Base-by-base conservation (phyloP, 2,329 filamentous ascomycete species). In the Aspergillus sp. region DNA sequence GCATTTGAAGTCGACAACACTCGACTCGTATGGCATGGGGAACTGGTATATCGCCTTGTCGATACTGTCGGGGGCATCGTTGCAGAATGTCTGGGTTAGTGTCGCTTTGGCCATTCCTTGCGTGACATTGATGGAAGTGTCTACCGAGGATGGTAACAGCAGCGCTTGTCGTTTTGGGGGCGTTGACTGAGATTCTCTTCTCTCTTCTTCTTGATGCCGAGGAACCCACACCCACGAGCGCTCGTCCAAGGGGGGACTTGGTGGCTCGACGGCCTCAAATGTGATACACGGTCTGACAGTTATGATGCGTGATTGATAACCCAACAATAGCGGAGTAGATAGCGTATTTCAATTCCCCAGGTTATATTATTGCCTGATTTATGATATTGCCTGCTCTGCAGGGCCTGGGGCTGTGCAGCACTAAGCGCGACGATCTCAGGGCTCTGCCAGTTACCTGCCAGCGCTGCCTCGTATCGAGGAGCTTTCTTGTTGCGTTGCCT, bases 21-120 rank as follows among this genome's bases (percentile, higher is more conserved):
- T 49, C 46, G 46, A 49, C 46, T 49, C 46, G 19, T 39, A 33
- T 3, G 46, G 46, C 15, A 49, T 19, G 11, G 46, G 46, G 13
- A 49, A 49, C n/a, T 49, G 46, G 30, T 49, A 49, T 11, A 33
- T 49, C n/a, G 15, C 46, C 33, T 49, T 49, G 20, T 49, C 46
- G 17, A 49, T 49, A 33, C n/a, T 39, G 8, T 19, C n/a, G 0
- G 46, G 33, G 19, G 46, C 30, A 5, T 49, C 46, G 33, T 49
- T 49, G 6, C 46, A n/a, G 22, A 49, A 49, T 1, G 33, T 49
- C 12, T 49, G 46, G 17, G 46, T 39, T 9, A 39, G 17, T 3
- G 15, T n/a, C 12, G 46, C 33, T 17, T 49, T 49, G 9, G 46
- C 46, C 46, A 49, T 20, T 4, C 46, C 46, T 39, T 49, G 30